Evolutionary conservation across 176 grass and related monocot genomes (phyloP), one percentile per base, ranked within the genome.

Genomic region (Saccharum officinarum): DNA sequence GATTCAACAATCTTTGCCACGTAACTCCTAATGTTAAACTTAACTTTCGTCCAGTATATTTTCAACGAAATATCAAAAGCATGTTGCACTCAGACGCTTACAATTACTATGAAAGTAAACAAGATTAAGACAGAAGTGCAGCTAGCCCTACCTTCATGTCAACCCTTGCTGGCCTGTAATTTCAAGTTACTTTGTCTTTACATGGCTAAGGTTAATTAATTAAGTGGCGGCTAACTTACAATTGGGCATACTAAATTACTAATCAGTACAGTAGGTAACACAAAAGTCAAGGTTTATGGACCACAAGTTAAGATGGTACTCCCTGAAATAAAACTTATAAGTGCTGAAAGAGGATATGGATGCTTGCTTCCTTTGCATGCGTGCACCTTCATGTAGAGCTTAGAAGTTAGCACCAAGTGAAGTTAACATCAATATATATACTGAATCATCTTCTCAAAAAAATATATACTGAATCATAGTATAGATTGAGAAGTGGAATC

Each of bases 1-100:
- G 36, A 60, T 85, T 85, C 75, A 78, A 16, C 12, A 18, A 67
- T 84, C 45, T 16, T 30, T 40, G 64, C 55, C 10, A 33, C 14
- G 23, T 44, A 28, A 28, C 80, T 26, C 34, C 16, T n/a, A 4
- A 9, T 44, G 30, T n/a, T 82, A 26, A 59, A 59, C 60, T 63
- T 63, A 20, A 31, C 52, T 31, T 31, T 72, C 37, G 6, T 60
- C 50, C 23, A 44, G 31, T 1, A 23, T 34, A 15, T 17, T 31
- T 30, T 40, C 25, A 36, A 18, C 37, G 11, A 78, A 78, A 78
- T 34, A 23, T 59, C 46, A 78, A 69, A 34, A n/a, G 41, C 13
- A 68, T 36, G 57, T 18, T 64, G 9, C 54, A 50, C 44, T 71
- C 16, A 16, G 25, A 64, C 25, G 10, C 8, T 34, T 20, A 17